Base-by-base conservation (phyloP, 768 basidiomycete species). In the Rubroboletus pulcherrimus region DNA sequence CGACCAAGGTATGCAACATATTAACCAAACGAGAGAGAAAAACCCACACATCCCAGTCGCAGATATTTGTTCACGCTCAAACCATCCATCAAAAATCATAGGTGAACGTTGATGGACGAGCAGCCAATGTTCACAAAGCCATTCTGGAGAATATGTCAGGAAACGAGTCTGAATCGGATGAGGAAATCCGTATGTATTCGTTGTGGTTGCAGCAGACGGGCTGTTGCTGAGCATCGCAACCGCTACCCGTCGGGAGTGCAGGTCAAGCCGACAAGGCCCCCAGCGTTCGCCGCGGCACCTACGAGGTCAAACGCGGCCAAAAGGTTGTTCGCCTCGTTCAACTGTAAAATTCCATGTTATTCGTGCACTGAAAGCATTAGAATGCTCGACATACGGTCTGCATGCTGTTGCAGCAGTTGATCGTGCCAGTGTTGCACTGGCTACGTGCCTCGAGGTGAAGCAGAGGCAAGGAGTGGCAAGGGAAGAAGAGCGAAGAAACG, bases 401-500 rank as follows among this genome's bases (percentile, higher is more conserved):
- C 26, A 48, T 42, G 1, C 41, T 12, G 37, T 51, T 54, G 19
- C 66, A 63, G 48, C 66, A 65, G 8, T 24, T 39, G 40, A 58
- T 40, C 2, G 38, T 0, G 1, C 65, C 60, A 24, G 53, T 57
- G 44, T 44, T 47, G 48, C 60, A 66, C 47, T 60, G 56, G 44
- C 19, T 29, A 21, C 58, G 51, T 19, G 49, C 56, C n/a, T 44
- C 14, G 11, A 56, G 56, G 31, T 38, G 49, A 46, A 21, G 62
- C 64, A 38, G 58, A 53, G 14, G 48, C 54, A 31, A 64, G 47
- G 48, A 58, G 33, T 17, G 49, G 60, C 15, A 64, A 30, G 26
- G 60, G 55, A n/a, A 57, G 50, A 44, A 62, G 26, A 19, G 62
- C 48, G 44, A 65, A 39, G 50, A 61, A 10, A 24, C 61, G 60